Evolutionary conservation across 2,329 filamentous ascomycete species (phyloP), one percentile per base, ranked within the genome.

Genomic region (Penicillium glabrum): DNA sequence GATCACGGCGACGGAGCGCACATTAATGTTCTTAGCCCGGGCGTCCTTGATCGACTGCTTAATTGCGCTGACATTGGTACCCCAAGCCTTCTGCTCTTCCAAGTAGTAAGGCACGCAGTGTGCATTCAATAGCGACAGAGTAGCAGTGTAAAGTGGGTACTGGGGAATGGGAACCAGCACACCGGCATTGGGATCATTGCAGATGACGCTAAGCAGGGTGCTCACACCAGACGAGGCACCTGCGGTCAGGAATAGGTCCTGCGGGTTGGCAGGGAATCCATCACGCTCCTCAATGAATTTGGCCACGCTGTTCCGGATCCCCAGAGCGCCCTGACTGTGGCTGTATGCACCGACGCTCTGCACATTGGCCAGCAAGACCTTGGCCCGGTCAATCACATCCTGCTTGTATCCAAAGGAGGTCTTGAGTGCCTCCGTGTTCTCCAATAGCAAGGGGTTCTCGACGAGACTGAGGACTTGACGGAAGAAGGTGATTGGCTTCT

Each of bases 401-500:
- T 86, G 79, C 81, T 96, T 89, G 82, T 98, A 99, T 63, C 89
- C 92, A 64, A 98, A 83, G 45, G 81, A 76, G 55, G 87, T 84
- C 71, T 87, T 78, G 61, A 98, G 80, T n/a, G 89, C 87, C 63
- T 93, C 85, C 74, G 91, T 86, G 67, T 96, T 88, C 71, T 96
- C 84, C 58, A 99, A 82, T 33, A 99, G 82, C 56, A 82, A 75
- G 1, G 95, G 95, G 80, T 98, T 93, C 82, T 99, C 95, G 57
- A 98, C 78, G 61, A 99, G 77, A 78, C 91, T 96, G 69, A 95
- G 84, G 27, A 99, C 95, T 80, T 99, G 93, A 67, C 95, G 88
- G 86, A 99, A 97, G 83, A 97, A 99, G 66, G 95, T 99, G 70
- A 99, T 93, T 70, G 95, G 95, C 83, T 98, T 96, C 83, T 99